A percentile compares a stretch with the other conserved stretches of the same genome.
phyloP scores from a whole-genome alignment of 257 asterid genomes.

The Solanum okadae region DNA sequence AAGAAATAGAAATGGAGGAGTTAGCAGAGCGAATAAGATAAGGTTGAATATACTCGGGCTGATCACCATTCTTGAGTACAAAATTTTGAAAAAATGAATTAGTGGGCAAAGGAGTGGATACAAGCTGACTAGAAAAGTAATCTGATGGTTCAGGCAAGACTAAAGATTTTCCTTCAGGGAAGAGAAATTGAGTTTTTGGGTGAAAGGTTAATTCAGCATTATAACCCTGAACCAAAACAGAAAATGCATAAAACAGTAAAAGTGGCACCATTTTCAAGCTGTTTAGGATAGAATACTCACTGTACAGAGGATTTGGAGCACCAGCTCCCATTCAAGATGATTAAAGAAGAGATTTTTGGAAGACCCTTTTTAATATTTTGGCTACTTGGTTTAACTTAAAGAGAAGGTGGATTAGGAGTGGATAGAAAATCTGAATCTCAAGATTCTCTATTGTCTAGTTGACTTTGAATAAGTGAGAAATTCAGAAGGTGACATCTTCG shows the following conservation, averaged over 20 bases:
- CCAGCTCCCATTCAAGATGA: not conserved
- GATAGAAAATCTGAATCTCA: not conserved
- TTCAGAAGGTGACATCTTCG: not conserved
- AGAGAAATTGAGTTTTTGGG: slow-evolving; percentile 37
- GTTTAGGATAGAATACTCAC: not conserved
- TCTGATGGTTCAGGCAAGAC: slow-evolving; percentile 78
- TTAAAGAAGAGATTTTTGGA: not conserved
- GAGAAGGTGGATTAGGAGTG: not conserved
- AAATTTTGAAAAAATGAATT: slow-evolving; percentile 86
- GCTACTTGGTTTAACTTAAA: not conserved
- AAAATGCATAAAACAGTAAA: not conserved
- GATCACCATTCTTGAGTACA: slow-evolving; percentile 76
- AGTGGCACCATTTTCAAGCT: not conserved
- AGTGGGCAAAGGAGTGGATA: slow-evolving; percentile 69
- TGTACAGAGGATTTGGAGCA: not conserved
- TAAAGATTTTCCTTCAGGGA: slow-evolving; percentile 55
- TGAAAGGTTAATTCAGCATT: not conserved
- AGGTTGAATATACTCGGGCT: slow-evolving; percentile 82
- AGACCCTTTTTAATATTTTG: not conserved
- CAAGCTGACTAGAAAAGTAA: slow-evolving; percentile 60
- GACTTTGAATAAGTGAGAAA: not conserved
- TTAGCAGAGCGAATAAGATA: slow-evolving; percentile 55
- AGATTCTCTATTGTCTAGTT: not conserved
- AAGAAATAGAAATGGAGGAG: slow-evolving; percentile 57
- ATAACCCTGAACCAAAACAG: not conserved